phyloP scores from a whole-genome alignment of 176 grass and related monocot species.

The Zea mays region Zm-B73-REFERENCE-NAM-5.0 NC_050098.1:4404501-4405000 shows the following conservation, averaged over 20 bases:
- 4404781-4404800: not conserved
- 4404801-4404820: conserved; percentile 2
- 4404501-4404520: not conserved
- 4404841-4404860: conserved; percentile 73
- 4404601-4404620: conserved; percentile 20
- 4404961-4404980: conserved; percentile 84
- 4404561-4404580: conserved; percentile 1
- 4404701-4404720: conserved; percentile 52
- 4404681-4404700: not conserved
- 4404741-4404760: not conserved
- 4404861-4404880: conserved; percentile 65
- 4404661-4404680: conserved; percentile 24
- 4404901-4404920: conserved; percentile 68
- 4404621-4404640: not conserved
- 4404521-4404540: not conserved
- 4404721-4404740: not conserved
- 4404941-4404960: conserved; percentile 66
- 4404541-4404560: conserved; percentile 7
- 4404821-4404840: not conserved
- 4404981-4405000: conserved; percentile 38
- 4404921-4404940: conserved; percentile 63
- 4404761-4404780: not conserved
- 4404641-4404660: conserved; percentile 35
- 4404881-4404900: conserved; percentile 69
- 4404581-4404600: conserved; percentile 38